Base-by-base conservation (phyloP, 495 filamentous ascomycete species). In the Neurospora tetrasperma region DNA sequence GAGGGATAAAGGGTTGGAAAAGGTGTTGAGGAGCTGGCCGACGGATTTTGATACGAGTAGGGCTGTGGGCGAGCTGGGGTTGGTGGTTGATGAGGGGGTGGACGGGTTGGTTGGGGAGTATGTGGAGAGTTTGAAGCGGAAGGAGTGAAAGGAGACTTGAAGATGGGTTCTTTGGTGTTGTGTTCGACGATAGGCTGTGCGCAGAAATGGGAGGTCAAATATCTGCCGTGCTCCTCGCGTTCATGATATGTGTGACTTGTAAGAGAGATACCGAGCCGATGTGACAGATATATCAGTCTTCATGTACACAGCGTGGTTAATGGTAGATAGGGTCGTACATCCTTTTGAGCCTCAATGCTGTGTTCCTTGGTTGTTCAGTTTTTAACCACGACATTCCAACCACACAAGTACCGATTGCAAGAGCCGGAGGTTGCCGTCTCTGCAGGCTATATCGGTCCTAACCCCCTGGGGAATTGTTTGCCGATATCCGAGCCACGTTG, bases 11-110 rank as follows among this genome's bases (percentile, higher is more conserved):
- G 85, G 82, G 43, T 85, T 90, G 70, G 90, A 93, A 82, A 85
- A 84, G 75, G 92, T 96, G 73, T 83, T 96, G 79, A 86, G 91
- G 74, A 89, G 89, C 71, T 94, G 92, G 93, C 87, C 90, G 43
- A 86, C 88, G 72, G 85, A 87, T 72, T 89, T 93, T 78, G 88
- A 92, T 75, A 88, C 85, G 71, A 83, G 79, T 16, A 84, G 85
- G 75, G 85, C 90, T 46, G 77, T 88, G 78, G 54, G 27, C 27
- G 77, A 78, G 69, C 74, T 93, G 80, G 91, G 90, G 10, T 87
- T 93, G 78, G 79, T 81, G 42, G 83, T 83, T 69, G 91, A 93
- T 81, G 69, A 76, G 31, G 72, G 71, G 20, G 79, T 68, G 4
- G 80, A 80, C 11, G 78, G 77, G 11, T 44, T 80, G 44, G 79